These are phyloP conservation scores for Ophiostoma sp. DNA, from an alignment of 2,329 filamentous ascomycete species.

Conservation along the genomic window DNA sequence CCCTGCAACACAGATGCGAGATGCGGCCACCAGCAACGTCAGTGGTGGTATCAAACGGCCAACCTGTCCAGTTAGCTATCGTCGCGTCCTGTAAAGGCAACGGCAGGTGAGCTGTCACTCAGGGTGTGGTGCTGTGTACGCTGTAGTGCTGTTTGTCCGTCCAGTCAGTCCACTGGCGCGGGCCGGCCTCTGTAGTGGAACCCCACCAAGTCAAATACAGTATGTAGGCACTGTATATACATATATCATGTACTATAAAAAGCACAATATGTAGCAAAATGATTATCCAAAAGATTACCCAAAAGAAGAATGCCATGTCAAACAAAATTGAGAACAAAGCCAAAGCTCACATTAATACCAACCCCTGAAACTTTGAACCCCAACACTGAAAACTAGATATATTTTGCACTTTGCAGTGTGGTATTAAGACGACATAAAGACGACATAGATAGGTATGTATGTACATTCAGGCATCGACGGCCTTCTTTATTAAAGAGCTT, in stretches of 20 bases:
- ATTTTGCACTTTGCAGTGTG: conserved; percentile 10
- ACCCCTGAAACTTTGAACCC: not conserved
- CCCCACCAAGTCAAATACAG: not conserved
- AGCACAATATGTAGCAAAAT: not conserved
- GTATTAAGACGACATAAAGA: conserved; percentile 19
- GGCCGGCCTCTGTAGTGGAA: conserved; percentile 8
- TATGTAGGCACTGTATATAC: no score
- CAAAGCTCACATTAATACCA: not conserved
- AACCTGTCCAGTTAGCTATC: not conserved
- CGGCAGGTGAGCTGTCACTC: not conserved
- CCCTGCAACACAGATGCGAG: conserved; percentile 1
- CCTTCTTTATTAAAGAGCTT: conserved; percentile 22
- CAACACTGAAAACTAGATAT: not conserved
- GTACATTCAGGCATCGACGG: conserved; percentile 21
- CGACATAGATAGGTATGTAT: conserved; percentile 16
- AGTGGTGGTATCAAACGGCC: not conserved
- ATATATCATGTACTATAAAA: no score
- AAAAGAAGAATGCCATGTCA: not conserved
- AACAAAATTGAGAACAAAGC: not conserved
- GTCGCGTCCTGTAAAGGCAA: not conserved
- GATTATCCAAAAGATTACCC: not conserved
- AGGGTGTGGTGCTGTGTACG: conserved; percentile 2
- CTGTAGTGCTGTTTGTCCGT: not conserved
- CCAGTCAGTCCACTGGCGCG: conserved; percentile 1
- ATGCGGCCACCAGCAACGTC: conserved; percentile 9